These are phyloP conservation scores for Coccomyxa sp. DNA, from an alignment of 139 green algal genomes.

Conservation along the genomic window DNA sequence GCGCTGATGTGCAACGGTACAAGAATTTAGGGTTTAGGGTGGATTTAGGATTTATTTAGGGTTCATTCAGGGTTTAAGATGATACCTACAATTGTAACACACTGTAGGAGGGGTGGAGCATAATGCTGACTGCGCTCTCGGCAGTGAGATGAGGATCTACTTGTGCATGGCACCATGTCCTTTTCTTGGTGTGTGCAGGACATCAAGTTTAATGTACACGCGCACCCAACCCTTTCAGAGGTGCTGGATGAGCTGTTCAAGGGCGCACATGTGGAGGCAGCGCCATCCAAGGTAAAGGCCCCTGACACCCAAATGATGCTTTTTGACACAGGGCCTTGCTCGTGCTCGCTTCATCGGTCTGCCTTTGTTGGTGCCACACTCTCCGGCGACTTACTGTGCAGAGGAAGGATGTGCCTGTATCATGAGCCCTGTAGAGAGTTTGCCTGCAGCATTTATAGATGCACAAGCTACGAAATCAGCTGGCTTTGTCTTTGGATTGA, in stretches of 20 bases:
- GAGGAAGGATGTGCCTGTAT: not conserved
- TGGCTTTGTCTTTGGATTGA: not conserved
- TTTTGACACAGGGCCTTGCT: not conserved
- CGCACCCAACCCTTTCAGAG: conserved; percentile 96
- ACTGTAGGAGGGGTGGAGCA: not conserved
- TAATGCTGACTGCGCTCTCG: not conserved
- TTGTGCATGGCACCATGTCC: not conserved
- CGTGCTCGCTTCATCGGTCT: not conserved
- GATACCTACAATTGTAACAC: too few relatives aligned
- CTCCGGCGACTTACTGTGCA: not conserved
- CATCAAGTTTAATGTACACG: conserved; percentile 98
- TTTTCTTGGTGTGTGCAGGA: conserved; percentile 48
- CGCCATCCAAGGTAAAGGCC: not conserved
- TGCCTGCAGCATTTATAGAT: not conserved
- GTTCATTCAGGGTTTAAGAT: too few relatives aligned
- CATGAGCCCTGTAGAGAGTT: not conserved
- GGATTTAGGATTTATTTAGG: too few relatives aligned
- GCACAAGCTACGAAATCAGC: not conserved
- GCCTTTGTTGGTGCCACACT: not conserved
- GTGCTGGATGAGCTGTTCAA: conserved; percentile 97
- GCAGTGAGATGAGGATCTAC: not conserved
- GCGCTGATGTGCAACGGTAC: too few relatives aligned
- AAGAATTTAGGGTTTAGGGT: too few relatives aligned
- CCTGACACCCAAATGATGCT: too few relatives aligned
- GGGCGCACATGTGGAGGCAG: conserved; percentile 58